These are phyloP conservation scores for Daedaleopsis sinensis DNA, from an alignment of 768 basidiomycete genomes.

Conservation along the genomic window DNA sequence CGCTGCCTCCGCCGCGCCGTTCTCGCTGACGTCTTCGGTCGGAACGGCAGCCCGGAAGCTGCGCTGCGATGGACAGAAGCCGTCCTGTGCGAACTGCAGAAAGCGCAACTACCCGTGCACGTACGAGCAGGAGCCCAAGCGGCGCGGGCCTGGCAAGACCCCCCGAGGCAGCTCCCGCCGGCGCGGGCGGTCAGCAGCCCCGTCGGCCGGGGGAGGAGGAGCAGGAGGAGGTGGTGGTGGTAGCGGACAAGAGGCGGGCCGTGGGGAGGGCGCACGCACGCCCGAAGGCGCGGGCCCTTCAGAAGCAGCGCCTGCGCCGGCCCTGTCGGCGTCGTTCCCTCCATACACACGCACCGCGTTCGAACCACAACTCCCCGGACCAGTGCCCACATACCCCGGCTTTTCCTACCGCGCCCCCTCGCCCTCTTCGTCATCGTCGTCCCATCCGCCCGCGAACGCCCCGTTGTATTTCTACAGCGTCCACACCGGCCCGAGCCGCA, in stretches of 20 bases:
- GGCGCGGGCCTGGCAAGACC: constrained; percentile 78
- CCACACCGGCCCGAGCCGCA: constrained; percentile 8
- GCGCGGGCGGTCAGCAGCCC: background rate
- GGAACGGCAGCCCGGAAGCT: constrained; percentile 65
- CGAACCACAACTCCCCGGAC: constrained; percentile 18
- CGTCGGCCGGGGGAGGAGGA: no score
- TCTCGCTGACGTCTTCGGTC: constrained; percentile 12
- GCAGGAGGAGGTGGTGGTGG: background rate
- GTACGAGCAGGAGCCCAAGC: constrained; percentile 53
- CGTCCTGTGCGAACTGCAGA: constrained; percentile 64
- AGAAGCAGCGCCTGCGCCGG: background rate
- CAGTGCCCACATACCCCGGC: constrained; percentile 20
- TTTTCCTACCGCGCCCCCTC: constrained; percentile 15
- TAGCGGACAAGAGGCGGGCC: constrained; percentile 4
- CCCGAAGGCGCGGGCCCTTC: background rate
- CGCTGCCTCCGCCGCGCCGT: background rate
- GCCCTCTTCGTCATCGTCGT: constrained; percentile 16
- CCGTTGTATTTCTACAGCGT: background rate
- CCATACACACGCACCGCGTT: constrained; percentile 5
- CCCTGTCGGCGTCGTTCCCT: background rate
- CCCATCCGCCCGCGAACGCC: constrained; percentile 2
- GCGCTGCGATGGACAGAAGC: constrained; percentile 68
- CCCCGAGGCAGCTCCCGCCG: constrained; percentile 48
- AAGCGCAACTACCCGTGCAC: constrained; percentile 54
- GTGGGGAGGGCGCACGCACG: background rate